Percentiles rank a stretch among this genome's conserved stretches.
These are phyloP conservation scores for Aspergillus cristatus DNA, from an alignment of 495 filamentous ascomycete species.

Conservation along the genomic window DNA sequence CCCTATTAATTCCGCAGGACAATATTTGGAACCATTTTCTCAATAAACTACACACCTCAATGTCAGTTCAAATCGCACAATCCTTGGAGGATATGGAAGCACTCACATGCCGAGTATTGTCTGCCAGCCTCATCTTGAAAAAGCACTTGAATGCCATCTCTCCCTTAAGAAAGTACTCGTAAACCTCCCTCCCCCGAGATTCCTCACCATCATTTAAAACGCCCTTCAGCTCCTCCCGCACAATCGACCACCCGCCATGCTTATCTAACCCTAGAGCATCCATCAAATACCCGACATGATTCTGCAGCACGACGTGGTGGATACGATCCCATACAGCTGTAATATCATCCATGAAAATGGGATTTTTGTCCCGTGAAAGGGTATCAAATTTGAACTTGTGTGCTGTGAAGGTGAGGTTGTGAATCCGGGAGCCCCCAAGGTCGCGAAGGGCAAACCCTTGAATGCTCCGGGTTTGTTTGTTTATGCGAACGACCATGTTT, in stretches of 20 bases:
- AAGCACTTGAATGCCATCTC: conserved; percentile 17
- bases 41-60: no score
- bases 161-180: conserved; percentile 7
- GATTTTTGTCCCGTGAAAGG: not conserved
- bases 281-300: conserved; percentile 8
- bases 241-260: conserved; percentile 6
- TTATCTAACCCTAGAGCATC: conserved; percentile 4
- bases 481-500: conserved; percentile 12
- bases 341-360: conserved; percentile 6
- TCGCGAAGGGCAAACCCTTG: conserved; percentile 16
- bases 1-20: no score
- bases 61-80: no score
- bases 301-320: conserved; percentile 15
- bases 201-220: not conserved
- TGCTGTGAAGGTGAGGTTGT: no score
- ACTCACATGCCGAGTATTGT: conserved; percentile 14
- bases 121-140: conserved; percentile 12
- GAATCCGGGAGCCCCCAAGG: conserved; percentile 13
- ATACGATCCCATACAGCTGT: conserved; percentile 11
- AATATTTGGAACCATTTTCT: no score
- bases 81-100: no score
- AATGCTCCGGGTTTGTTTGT: conserved; percentile 5
- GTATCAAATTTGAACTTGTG: conserved; percentile 10
- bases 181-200: conserved; percentile 1
- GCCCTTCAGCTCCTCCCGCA: conserved; percentile 2